Percentiles rank a stretch among this genome's conserved stretches.
These are phyloP conservation scores for Penicillium dipodomyicola DNA, from an alignment of 495 filamentous ascomycete species.

Conservation along the genomic window DNA sequence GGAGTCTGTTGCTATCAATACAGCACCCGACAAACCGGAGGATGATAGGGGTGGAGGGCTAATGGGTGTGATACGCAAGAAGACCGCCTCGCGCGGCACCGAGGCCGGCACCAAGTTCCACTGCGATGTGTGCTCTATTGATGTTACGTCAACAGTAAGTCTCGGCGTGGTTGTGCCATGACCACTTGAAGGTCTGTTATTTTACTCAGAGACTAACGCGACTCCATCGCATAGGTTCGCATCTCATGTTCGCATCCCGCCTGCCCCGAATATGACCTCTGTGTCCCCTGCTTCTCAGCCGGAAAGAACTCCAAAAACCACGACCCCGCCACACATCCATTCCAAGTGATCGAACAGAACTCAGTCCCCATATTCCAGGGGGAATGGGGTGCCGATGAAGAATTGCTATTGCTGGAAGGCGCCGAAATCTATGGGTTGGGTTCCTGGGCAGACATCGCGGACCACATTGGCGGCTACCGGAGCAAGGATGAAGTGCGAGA, in stretches of 20 bases:
- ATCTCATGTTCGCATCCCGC: slow-evolving; percentile 81
- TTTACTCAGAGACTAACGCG: slow-evolving; percentile 5
- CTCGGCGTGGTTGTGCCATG: neutral
- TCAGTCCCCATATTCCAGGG: slow-evolving; percentile 92
- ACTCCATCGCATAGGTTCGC: slow-evolving; percentile 62
- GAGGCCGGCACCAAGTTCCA: slow-evolving; percentile 94
- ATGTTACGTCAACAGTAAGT: slow-evolving; percentile 91
- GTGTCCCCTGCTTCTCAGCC: slow-evolving; percentile 88
- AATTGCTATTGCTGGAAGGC: slow-evolving; percentile 86
- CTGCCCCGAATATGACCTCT: slow-evolving; percentile 95
- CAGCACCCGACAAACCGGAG: slow-evolving; percentile 38
- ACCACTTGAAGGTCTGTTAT: neutral
- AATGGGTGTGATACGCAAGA: slow-evolving; percentile 98
- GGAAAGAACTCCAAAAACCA: slow-evolving; percentile 76
- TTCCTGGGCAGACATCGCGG: slow-evolving; percentile 96
- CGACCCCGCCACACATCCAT: slow-evolving; percentile 79
- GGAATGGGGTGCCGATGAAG: slow-evolving; percentile 98
- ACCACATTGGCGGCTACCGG: slow-evolving; percentile 94
- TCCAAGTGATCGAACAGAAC: slow-evolving; percentile 95
- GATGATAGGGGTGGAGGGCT: slow-evolving; percentile 41
- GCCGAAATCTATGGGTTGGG: slow-evolving; percentile 97
- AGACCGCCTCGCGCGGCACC: slow-evolving; percentile 81
- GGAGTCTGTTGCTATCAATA: slow-evolving; percentile 35
- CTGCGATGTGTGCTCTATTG: slow-evolving; percentile 91
- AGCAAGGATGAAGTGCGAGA: slow-evolving; percentile 92